Base-by-base conservation (phyloP, 768 basidiomycete species). In the Kwoniella botswanensis region DNA sequence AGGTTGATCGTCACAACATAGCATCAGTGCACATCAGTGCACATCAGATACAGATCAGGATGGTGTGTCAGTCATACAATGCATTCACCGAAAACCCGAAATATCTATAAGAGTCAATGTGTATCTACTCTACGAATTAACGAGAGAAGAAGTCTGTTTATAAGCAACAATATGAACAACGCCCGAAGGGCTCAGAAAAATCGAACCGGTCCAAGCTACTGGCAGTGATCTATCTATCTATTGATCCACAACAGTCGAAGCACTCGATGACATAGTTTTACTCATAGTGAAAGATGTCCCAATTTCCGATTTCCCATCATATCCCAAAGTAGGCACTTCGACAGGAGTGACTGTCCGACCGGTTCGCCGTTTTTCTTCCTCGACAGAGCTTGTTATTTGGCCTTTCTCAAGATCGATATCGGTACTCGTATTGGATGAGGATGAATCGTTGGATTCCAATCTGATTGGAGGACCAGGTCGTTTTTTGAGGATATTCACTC, bases 401-500 rank as follows among this genome's bases (percentile, higher is more conserved):
- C 59, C 59, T 61, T 61, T 61, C 41, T 61, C 59, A 22, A 61
- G 35, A 43, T 61, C 59, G 18, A 61, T 44, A 21, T 61, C 42
- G 13, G 29, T 59, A 41, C 29, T 29, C 15, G 10, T 29, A 2
- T 41, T 41, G 22, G 24, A 29, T 35, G 57, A 59, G 15, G 54
- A 55, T 21, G 54, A 55, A 22, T 21, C 54, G 17, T 44, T 35
- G 3, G 59, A 61, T n/a, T 43, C 59, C 22, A 61, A 44, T 13
- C 59, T 17, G 21, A 61, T 61, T 18, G 59, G 59, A 43, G 59
- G 59, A 44, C 35, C 65, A 9, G 65, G 65, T 35, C 56, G 41
- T 52, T 61, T 61, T 41, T 61, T 61, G 42, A 65, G 64, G 17
- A 67, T 56, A 9, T n/a, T 42, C 24, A 67, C 65, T 17, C 76